These are phyloP conservation scores for Trichocladium uniseriatum DNA, from an alignment of 495 filamentous ascomycete genomes.

Conservation along the genomic window DNA sequence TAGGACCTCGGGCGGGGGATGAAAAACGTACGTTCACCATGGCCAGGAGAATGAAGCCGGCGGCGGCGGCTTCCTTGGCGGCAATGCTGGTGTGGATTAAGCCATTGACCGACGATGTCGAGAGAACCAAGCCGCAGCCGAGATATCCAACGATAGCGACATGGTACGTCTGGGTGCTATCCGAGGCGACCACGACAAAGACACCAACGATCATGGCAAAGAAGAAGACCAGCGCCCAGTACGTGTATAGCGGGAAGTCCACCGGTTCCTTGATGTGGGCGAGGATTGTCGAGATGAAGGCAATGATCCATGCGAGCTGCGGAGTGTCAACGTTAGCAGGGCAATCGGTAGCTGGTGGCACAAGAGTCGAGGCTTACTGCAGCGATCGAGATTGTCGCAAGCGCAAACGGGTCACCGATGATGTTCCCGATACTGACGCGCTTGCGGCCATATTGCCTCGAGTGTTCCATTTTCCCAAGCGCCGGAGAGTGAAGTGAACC, in stretches of 20 bases:
- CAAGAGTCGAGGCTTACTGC: constrained; percentile 50
- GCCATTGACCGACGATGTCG: constrained; percentile 72
- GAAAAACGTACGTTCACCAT: constrained; percentile 71
- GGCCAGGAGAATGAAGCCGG: constrained; percentile 89
- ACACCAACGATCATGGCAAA: constrained; percentile 73
- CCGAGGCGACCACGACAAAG: constrained; percentile 68
- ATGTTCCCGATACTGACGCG: constrained; percentile 76
- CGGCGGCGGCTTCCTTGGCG: constrained; percentile 75
- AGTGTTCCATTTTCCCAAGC: constrained; percentile 70
- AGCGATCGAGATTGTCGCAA: constrained; percentile 88
- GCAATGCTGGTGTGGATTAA: constrained; percentile 61
- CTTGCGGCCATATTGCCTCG: constrained; percentile 45
- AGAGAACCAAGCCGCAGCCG: constrained; percentile 69
- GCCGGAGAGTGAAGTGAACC: constrained; percentile 65
- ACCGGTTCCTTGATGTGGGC: constrained; percentile 39
- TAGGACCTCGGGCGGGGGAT: background rate
- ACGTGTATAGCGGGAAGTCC: constrained; percentile 72
- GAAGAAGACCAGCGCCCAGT: constrained; percentile 84
- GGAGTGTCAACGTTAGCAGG: constrained; percentile 17
- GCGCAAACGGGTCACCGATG: constrained; percentile 89
- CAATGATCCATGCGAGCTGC: constrained; percentile 90
- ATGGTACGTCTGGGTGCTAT: constrained; percentile 75
- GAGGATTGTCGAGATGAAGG: constrained; percentile 77
- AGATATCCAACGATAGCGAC: constrained; percentile 89
- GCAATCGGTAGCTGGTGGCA: background rate